These are phyloP conservation scores for Priceomyces castillae DNA, from an alignment of 805 yeast genomes.

Conservation along the genomic window DNA sequence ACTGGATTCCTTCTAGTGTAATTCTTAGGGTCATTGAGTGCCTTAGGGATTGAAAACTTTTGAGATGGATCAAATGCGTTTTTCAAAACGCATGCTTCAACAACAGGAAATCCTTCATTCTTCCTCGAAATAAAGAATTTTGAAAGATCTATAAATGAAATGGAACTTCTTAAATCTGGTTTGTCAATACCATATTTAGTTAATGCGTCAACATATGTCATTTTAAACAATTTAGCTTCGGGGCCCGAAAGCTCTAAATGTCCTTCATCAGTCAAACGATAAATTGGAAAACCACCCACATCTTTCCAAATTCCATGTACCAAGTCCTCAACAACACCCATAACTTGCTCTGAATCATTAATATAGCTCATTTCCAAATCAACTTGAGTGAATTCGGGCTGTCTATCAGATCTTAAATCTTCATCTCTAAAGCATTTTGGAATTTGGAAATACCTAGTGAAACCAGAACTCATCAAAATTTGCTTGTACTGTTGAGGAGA, in stretches of 20 bases:
- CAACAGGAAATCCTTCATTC: conserved; percentile 52
- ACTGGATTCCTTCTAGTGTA: conserved; percentile 61
- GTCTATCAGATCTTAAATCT: conserved; percentile 90
- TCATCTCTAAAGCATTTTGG: conserved; percentile 97
- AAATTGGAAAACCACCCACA: conserved; percentile 40
- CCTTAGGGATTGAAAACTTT: conserved; percentile 32
- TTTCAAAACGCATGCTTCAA: conserved; percentile 70
- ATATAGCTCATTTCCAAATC: conserved; percentile 93
- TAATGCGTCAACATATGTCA: conserved; percentile 70
- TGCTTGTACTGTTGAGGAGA: conserved; percentile 98
- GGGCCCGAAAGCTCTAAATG: conserved; percentile 20
- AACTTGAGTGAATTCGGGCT: conserved; percentile 97
- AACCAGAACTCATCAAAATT: conserved; percentile 90
- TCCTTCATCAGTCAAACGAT: conserved; percentile 31
- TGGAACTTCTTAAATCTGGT: conserved; percentile 76
- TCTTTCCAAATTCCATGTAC: conserved; percentile 56
- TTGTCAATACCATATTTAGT: conserved; percentile 84
- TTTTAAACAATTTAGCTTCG: conserved; percentile 26
- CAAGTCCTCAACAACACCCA: conserved; percentile 56
- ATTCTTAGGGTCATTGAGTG: conserved; percentile 37
- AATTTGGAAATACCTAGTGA: conserved; percentile 79
- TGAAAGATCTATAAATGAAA: conserved; percentile 51
- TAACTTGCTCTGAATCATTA: conserved; percentile 61
- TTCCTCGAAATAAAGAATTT: conserved; percentile 31
- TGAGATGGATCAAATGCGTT: conserved; percentile 36